Evolutionary conservation across 345 rosid genomes (phyloP).

Genomic region (Hibiscus mutabilis): DNA sequence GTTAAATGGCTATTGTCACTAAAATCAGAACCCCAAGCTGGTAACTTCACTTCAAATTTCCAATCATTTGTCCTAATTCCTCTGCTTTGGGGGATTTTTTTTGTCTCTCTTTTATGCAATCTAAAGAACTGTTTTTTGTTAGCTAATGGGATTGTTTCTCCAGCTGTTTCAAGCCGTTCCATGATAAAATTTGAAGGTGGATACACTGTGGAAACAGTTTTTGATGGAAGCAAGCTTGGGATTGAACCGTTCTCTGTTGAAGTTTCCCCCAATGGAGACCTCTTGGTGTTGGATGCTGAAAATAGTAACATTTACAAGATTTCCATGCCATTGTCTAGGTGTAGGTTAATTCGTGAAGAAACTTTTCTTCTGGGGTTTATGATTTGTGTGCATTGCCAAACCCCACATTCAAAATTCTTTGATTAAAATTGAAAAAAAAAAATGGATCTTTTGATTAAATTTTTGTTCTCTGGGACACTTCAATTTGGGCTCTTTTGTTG

Average conservation of each 20-base stretch:
- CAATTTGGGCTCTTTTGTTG: constrained; percentile 4
- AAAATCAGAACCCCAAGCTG: constrained; percentile 55
- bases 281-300: constrained; percentile 76
- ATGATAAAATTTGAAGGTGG: constrained; percentile 95
- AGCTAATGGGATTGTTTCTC: constrained; percentile 13
- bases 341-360: constrained; percentile 39
- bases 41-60: constrained; percentile 29
- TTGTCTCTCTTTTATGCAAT: neutral
- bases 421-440: neutral
- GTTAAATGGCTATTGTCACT: constrained; percentile 93
- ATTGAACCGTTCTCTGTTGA: constrained; percentile 74
- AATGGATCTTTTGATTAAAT: neutral
- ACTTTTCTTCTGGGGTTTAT: neutral
- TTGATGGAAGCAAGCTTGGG: constrained; percentile 94
- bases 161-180: constrained; percentile 78
- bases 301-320: constrained; percentile 86
- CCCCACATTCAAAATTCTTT: neutral
- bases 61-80: constrained; percentile 1
- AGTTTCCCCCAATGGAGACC: constrained; percentile 70
- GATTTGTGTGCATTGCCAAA: neutral
- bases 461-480: neutral
- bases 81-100: neutral
- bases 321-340: constrained; percentile 67
- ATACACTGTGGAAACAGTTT: constrained; percentile 87
- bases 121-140: neutral